These are phyloP conservation scores for Yamadazyma siamensis DNA, from an alignment of 1,139 yeast species.

Conservation along the genomic window DNA sequence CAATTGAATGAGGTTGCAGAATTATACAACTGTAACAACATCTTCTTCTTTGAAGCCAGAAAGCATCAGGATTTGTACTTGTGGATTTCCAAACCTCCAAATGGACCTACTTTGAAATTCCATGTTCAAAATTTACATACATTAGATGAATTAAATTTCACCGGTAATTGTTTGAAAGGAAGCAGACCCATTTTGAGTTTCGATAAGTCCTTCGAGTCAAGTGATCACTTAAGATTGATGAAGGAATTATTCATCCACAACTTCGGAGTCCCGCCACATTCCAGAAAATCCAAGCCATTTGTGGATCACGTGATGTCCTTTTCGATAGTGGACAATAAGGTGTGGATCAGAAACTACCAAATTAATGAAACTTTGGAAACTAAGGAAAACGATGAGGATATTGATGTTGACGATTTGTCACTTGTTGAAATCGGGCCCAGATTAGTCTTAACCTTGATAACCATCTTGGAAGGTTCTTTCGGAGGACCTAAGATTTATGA, in stretches of 20 bases:
- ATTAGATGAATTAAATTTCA: constrained; percentile 91
- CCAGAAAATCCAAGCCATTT: constrained; percentile 94
- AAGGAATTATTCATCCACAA: constrained; percentile 84
- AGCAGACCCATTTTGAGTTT: constrained; percentile 94
- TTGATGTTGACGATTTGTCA: constrained; percentile 53
- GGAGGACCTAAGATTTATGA: constrained; percentile 98
- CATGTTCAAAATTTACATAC: constrained; percentile 94
- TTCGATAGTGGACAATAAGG: constrained; percentile 86
- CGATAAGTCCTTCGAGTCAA: constrained; percentile 63
- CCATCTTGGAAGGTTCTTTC: constrained; percentile 93
- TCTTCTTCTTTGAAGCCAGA: constrained; percentile 91
- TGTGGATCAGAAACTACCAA: constrained; percentile 96
- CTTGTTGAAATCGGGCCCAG: constrained; percentile 97
- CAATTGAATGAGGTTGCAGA: constrained; percentile 96
- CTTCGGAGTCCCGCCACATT: constrained; percentile 94
- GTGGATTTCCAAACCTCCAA: constrained; percentile 96
- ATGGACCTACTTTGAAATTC: constrained; percentile 95
- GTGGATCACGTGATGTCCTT: constrained; percentile 93
- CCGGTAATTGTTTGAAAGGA: constrained; percentile 94
- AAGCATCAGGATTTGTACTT: constrained; percentile 93
- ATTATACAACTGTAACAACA: constrained; percentile 93
- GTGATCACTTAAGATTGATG: constrained; percentile 66
- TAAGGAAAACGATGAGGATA: constrained; percentile 38
- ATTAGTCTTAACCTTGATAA: constrained; percentile 86
- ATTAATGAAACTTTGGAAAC: constrained; percentile 68